Conservation (phyloP, 108 stramenopile genomes). For the Nannochloropsis granulata region DNA sequence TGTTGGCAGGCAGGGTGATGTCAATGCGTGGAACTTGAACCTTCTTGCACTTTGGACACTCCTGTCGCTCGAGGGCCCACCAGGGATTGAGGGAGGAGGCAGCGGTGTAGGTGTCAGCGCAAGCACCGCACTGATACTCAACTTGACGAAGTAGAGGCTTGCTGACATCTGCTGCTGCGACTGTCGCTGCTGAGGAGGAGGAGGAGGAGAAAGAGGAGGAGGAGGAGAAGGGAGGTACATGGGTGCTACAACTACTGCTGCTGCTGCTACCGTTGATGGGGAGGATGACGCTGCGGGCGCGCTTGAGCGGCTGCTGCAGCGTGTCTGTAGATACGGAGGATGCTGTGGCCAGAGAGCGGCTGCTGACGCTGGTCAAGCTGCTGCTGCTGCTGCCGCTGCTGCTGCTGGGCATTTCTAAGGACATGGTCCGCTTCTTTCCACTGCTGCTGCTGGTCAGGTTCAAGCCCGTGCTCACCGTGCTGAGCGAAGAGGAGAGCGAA, state of each 20-base stretch:
- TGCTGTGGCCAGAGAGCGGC: neutral
- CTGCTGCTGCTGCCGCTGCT: neutral
- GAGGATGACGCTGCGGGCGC: neutral
- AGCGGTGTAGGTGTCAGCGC: neutral
- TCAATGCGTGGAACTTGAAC: slow-evolving; percentile 58
- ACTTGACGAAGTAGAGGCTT: neutral
- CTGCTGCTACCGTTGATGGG: neutral
- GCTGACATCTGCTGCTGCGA: neutral
- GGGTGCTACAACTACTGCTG: neutral
- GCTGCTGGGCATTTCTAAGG: neutral
- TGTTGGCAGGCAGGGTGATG: slow-evolving; percentile 59
- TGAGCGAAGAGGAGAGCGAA: neutral
- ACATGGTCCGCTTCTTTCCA: neutral
- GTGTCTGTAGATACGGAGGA: neutral
- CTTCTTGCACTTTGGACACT: slow-evolving; percentile 4
- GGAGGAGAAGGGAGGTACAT: neutral
- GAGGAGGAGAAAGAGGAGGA: neutral
- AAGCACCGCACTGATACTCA: slow-evolving; percentile 5
- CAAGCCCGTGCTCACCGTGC: neutral
- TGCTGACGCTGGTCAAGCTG: no score
- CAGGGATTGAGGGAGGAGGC: neutral
- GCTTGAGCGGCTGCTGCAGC: neutral
- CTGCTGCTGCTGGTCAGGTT: neutral
- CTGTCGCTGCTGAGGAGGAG: no score
- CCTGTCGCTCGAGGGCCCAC: slow-evolving; percentile 7